These are phyloP conservation scores for Steccherinum ochraceum DNA, from an alignment of 768 basidiomycete species.

Conservation along the genomic window DNA sequence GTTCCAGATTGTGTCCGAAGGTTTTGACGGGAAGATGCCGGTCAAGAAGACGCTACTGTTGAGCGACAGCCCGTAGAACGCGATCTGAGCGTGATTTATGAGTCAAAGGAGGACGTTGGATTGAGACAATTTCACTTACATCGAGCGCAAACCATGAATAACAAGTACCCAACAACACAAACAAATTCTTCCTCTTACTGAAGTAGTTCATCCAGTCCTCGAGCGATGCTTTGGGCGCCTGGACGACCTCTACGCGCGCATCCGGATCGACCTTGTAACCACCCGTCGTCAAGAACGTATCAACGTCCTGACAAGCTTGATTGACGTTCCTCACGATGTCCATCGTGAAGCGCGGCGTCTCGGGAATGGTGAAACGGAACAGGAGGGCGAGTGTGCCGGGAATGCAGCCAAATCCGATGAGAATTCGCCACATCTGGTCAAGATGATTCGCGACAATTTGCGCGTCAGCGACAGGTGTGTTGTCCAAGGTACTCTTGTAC, in stretches of 20 bases:
- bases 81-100: slow-evolving; percentile 40
- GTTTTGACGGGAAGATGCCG: slow-evolving; percentile 36
- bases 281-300: slow-evolving; percentile 52
- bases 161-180: slow-evolving; percentile 70
- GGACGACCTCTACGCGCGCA: slow-evolving; percentile 47
- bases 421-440: slow-evolving; percentile 79
- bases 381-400: slow-evolving; percentile 80
- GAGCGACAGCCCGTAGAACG: slow-evolving; percentile 85
- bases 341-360: slow-evolving; percentile 90
- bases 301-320: slow-evolving; percentile 70
- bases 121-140: slow-evolving; percentile 30
- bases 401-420: slow-evolving; percentile 84
- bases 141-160: slow-evolving; percentile 91
- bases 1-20: neutral
- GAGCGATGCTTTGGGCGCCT: slow-evolving; percentile 49
- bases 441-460: slow-evolving; percentile 39
- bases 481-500: too few species aligned
- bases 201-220: slow-evolving; percentile 67
- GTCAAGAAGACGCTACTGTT: slow-evolving; percentile 73
- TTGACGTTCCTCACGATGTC: slow-evolving; percentile 82
- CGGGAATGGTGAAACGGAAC: slow-evolving; percentile 90
- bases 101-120: neutral
- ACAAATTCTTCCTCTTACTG: slow-evolving; percentile 59
- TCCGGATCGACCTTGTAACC: slow-evolving; percentile 46
- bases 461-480: too few species aligned